phyloP scores from a whole-genome alignment of 2,329 filamentous ascomycete species.

The Penicillium crustosum region DNA sequence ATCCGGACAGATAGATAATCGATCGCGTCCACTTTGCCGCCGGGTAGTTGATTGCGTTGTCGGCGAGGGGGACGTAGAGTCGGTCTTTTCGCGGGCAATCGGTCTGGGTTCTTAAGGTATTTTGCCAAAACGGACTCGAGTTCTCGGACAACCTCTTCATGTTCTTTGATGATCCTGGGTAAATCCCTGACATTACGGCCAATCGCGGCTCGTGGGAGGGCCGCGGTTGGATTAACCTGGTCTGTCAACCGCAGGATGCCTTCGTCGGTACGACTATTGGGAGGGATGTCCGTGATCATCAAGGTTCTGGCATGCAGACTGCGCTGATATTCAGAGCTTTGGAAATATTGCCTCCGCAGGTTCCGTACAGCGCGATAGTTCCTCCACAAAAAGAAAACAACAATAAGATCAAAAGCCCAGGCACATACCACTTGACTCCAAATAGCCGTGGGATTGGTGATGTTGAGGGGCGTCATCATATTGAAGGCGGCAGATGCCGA shows the following conservation, averaged over 20 bases:
- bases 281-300: constrained; percentile 78
- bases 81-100: constrained; percentile 74
- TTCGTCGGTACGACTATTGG: constrained; percentile 75
- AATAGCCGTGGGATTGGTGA: constrained; percentile 45
- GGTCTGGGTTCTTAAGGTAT: constrained; percentile 83
- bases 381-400: constrained; percentile 81
- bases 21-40: constrained; percentile 84
- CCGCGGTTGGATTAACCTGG: constrained; percentile 72
- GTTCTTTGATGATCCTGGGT: constrained; percentile 79
- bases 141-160: constrained; percentile 75
- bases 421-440: constrained; percentile 62
- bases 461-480: constrained; percentile 54
- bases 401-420: constrained; percentile 69
- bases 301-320: constrained; percentile 74
- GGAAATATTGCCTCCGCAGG: constrained; percentile 76
- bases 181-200: constrained; percentile 90
- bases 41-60: constrained; percentile 67
- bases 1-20: constrained; percentile 88
- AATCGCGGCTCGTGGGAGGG: constrained; percentile 76
- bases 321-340: constrained; percentile 81
- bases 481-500: constrained; percentile 35
- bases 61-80: constrained; percentile 77
- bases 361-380: constrained; percentile 76
- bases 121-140: constrained; percentile 82
- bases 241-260: constrained; percentile 84